A percentile compares a stretch with the other conserved stretches of the same genome.
phyloP scores from a whole-genome alignment of 2,329 filamentous ascomycete species.

The Alternaria sp. region DNA sequence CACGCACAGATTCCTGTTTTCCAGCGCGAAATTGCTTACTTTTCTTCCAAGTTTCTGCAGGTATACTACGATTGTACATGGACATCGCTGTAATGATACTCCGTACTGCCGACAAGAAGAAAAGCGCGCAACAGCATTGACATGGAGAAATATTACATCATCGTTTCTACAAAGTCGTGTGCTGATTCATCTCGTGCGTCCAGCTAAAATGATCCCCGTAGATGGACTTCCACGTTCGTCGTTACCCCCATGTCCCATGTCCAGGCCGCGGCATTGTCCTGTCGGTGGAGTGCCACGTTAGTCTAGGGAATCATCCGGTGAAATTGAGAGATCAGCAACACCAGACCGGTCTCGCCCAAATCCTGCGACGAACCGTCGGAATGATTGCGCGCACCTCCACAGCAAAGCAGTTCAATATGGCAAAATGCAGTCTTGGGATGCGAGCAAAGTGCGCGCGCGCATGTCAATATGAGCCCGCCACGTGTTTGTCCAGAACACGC shows the following conservation, averaged over 20 bases:
- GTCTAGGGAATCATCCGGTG: slow-evolving; percentile 8
- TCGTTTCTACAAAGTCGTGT: neutral
- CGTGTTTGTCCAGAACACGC: slow-evolving; percentile 2
- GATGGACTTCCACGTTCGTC: neutral
- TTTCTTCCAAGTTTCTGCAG: slow-evolving; percentile 10
- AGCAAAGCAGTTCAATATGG: slow-evolving; percentile 4
- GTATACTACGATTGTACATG: neutral
- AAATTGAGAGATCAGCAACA: slow-evolving; percentile 12
- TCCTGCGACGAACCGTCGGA: slow-evolving; percentile 3
- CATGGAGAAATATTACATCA: neutral
- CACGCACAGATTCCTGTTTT: neutral
- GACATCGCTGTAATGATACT: neutral
- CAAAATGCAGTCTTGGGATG: slow-evolving; percentile 9
- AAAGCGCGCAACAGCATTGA: neutral
- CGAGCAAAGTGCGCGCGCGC: neutral
- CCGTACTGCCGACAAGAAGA: neutral
- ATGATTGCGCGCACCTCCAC: slow-evolving; percentile 5
- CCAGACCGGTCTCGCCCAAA: slow-evolving; percentile 9
- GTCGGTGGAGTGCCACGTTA: slow-evolving; percentile 11
- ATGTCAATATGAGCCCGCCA: neutral
- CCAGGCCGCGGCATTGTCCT: neutral
- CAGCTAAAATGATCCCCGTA: neutral
- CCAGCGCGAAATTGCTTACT: neutral
- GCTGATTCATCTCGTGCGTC: neutral
- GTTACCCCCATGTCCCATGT: neutral